Evolutionary conservation across 2,329 filamentous ascomycete species (phyloP), one percentile per base, ranked within the genome.

Genomic region (Claviceps africana): DNA sequence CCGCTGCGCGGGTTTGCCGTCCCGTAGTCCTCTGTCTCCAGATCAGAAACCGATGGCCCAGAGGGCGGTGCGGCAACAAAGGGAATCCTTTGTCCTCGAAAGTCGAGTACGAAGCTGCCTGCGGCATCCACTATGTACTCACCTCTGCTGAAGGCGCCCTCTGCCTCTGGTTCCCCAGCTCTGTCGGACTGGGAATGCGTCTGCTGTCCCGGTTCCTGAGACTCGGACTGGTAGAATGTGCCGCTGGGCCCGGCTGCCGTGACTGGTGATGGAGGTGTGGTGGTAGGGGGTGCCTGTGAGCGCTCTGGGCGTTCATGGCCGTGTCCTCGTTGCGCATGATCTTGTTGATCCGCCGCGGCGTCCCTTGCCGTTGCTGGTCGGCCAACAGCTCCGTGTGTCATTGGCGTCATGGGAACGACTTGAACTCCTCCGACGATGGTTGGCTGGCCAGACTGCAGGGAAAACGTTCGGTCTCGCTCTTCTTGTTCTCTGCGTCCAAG

Each of bases 341-440:
- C 66, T 30, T 59, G 19, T 37, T 63, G 59, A 21, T 66, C 64
- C n/a, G 56, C 47, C 21, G 52, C 56, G 21, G 63, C 56, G 7
- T 73, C 68, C 49, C 71, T 68, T 43, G 69, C 66, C 57, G 70
- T 76, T 50, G 68, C 66, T 48, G 75, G 71, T 53, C 78, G 77
- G 61, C 76, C 79, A 2, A 77, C 74, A 13, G 82, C 74, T 10
- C 83, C 83, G 58, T 85, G 21, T 7, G 42, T 8, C 42, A 44
- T 44, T 37, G 35, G 83, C 46, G 83, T 83, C 87, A 94, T 95
- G 7, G 93, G 93, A 19, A 97, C 87, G 13, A 98, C 93, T 63
- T 96, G 90, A 13, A 97, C 88, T 43, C 91, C 91, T 48, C 90
- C 89, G 9, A 98, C 86, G 48, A 94, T 75, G 1, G 89, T 96